These are phyloP conservation scores for Torulaspora gathmanii DNA, from an alignment of 805 yeast genomes.

Conservation along the genomic window DNA sequence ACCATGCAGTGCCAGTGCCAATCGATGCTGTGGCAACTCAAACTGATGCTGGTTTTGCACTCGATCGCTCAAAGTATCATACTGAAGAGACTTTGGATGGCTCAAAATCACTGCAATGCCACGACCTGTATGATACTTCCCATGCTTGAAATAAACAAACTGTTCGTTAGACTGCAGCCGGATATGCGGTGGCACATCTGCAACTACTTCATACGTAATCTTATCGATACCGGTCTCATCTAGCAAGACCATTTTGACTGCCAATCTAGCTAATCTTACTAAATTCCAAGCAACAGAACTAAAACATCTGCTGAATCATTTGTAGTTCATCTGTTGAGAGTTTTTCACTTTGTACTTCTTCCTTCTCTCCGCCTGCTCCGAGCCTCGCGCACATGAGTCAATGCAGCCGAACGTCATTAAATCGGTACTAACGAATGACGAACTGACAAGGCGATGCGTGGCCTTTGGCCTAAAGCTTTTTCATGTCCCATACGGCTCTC, in stretches of 20 bases:
- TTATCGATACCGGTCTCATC: slow-evolving; percentile 11
- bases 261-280: background rate
- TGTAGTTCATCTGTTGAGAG: background rate
- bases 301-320: background rate
- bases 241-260: slow-evolving; percentile 5
- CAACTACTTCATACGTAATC: slow-evolving; percentile 10
- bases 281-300: background rate
- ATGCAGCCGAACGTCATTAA: slow-evolving; percentile 2
- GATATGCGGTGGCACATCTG: slow-evolving; percentile 14
- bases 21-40: slow-evolving; percentile 39
- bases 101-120: slow-evolving; percentile 40
- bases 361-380: background rate
- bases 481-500: background rate
- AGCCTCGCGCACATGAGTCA: slow-evolving; percentile 1
- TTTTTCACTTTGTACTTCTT: slow-evolving; percentile 4
- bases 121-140: slow-evolving; percentile 20
- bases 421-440: background rate
- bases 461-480: background rate
- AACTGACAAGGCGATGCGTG: background rate
- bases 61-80: slow-evolving; percentile 18
- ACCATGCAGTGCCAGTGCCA: slow-evolving; percentile 73
- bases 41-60: slow-evolving; percentile 15
- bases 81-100: slow-evolving; percentile 30
- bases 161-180: slow-evolving; percentile 18
- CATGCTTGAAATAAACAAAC: slow-evolving; percentile 21